Conservation (phyloP, 805 yeast species). For the Saturnispora quitensis region DNA sequence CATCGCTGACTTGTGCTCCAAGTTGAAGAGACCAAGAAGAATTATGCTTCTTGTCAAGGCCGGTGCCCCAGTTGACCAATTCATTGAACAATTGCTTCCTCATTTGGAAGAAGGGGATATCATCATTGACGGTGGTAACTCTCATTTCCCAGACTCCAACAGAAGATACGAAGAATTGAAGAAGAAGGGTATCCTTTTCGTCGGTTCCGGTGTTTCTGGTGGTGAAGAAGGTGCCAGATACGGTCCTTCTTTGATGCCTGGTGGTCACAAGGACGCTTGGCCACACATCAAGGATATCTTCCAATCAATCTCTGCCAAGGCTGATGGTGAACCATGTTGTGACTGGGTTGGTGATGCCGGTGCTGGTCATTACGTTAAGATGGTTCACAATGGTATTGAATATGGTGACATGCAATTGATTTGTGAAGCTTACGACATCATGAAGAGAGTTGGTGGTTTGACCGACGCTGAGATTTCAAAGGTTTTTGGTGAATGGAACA, state of each 20-base stretch:
- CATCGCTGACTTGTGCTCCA: conserved; percentile 73
- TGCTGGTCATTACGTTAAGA: conserved; percentile 97
- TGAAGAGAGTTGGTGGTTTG: conserved; percentile 91
- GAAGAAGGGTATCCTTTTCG: conserved; percentile 79
- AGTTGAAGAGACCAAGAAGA: conserved; percentile 96
- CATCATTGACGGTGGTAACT: conserved; percentile 99
- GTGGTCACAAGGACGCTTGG: conserved; percentile 98
- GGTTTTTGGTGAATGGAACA: conserved; percentile 90
- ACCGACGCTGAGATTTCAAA: conserved; percentile 87
- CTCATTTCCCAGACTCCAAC: conserved; percentile 97
- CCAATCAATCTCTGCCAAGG: conserved; percentile 92
- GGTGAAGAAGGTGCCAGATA: conserved; percentile 99
- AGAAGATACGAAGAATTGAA: conserved; percentile 89
- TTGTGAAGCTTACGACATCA: conserved; percentile 92
- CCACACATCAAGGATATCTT: conserved; percentile 94
- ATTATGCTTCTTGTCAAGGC: conserved; percentile 92
- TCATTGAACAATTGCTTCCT: conserved; percentile 83
- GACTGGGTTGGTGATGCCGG: conserved; percentile 99
- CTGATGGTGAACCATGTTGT: conserved; percentile 99
- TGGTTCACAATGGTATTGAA: conserved; percentile 99
- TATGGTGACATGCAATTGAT: conserved; percentile 99
- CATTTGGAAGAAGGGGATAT: conserved; percentile 93
- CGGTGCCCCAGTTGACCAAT: conserved; percentile 87
- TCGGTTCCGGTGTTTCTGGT: conserved; percentile 99
- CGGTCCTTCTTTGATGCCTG: conserved; percentile 99